Percentiles rank a stretch among this genome's conserved stretches.
phyloP scores from a whole-genome alignment of 495 filamentous ascomycete species.

The Aspergillus baeticus region DNA sequence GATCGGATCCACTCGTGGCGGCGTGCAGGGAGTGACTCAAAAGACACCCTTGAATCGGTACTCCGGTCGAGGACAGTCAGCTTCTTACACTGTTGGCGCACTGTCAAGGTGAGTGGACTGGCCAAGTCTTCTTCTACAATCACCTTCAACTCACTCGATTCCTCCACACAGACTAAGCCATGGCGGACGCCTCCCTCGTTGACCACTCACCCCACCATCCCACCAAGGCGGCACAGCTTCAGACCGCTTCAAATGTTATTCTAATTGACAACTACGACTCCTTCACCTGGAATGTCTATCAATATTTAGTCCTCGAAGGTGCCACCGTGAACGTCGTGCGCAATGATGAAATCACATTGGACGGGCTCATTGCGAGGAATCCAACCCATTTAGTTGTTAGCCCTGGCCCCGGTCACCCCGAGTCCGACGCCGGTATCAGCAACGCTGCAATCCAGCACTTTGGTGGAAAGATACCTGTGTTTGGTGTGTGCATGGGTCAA shows the following conservation, averaged over 20 bases:
- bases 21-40: conserved; percentile 11
- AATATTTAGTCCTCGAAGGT: conserved; percentile 93
- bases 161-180: conserved; percentile 5
- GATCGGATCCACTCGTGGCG: conserved; percentile 3
- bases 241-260: conserved; percentile 83
- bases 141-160: conserved; percentile 4
- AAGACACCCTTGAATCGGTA: background rate
- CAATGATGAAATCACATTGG: conserved; percentile 86
- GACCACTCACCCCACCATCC: conserved; percentile 87
- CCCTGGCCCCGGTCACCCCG: conserved; percentile 90
- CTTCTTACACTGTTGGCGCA: conserved; percentile 1
- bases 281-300: conserved; percentile 98
- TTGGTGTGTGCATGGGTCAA: conserved; percentile 98
- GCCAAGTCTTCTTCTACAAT: background rate
- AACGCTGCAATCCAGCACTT: conserved; percentile 89
- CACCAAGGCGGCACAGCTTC: conserved; percentile 61
- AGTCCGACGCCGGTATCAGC: conserved; percentile 87
- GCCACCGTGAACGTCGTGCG: conserved; percentile 84
- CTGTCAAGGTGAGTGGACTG: conserved; percentile 5
- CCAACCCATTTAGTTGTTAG: conserved; percentile 95
- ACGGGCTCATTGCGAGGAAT: conserved; percentile 75
- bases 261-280: conserved; percentile 99
- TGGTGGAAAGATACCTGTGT: conserved; percentile 92
- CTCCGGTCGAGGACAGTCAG: background rate
- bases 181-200: conserved; percentile 59